Evolutionary conservation across 2,329 filamentous ascomycete genomes (phyloP), one percentile per base, ranked within the genome.

Genomic region (Westerdykella ornata): DNA sequence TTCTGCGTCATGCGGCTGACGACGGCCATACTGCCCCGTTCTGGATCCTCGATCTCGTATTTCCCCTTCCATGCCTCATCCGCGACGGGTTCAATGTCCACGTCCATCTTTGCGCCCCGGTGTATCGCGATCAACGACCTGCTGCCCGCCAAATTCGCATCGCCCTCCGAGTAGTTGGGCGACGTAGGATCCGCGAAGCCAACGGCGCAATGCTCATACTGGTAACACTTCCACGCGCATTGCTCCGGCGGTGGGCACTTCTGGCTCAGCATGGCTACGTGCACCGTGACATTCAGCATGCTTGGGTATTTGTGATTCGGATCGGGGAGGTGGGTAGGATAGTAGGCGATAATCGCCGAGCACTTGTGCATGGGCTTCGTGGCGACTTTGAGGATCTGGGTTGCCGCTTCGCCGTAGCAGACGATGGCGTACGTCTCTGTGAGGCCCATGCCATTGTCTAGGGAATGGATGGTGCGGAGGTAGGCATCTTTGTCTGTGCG

Each of bases 131-230:
- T 56, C 22, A 73, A 45, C 18, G 66, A 66, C 34, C 70, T 58
- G n/a, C 60, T 67, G 66, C 67, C 72, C 2, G 68, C 58, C 22
- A 73, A 45, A 6, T 60, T 59, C 3, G 68, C 65, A 7, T 70
- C 64, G 12, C 70, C 56, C n/a, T 59, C 60, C 29, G 66, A 62
- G 43, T 62, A 72, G 9, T 64, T 52, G 13, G 59, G 56, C 8
- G 65, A 51, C 18, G 61, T 62, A 11, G 56, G 57, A 45, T 73
- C 70, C 13, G 70, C 68, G 42, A 73, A 72, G 0, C 70, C 69
- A 0, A 55, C 51, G 22, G 53, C 44, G 11, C 60, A 62, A 14
- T 57, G 53, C 1, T 59, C 53, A 43, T 73, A 73, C 19, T 56
- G 61, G 40, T 70, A 70, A 13, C 58, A 48, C 37, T 59, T 60